A percentile compares a stretch with the other conserved stretches of the same genome.
Conservation (phyloP, 345 rosid genomes). For the Citrus maxima region DNA sequence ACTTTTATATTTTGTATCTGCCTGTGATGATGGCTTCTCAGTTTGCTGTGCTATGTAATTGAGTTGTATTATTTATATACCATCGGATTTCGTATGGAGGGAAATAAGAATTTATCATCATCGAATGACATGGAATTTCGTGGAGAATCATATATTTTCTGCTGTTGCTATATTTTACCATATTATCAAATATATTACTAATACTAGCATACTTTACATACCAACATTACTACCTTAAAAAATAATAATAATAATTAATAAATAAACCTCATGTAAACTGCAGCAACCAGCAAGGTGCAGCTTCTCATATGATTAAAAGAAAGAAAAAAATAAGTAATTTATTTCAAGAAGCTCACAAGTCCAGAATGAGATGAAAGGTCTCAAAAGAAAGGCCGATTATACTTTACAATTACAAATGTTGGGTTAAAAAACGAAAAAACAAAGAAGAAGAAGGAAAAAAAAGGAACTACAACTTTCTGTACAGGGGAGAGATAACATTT, state of each 20-base stretch:
- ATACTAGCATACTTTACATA: too few species aligned
- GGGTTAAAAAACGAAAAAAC: slow-evolving; percentile 12
- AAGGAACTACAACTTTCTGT: slow-evolving; percentile 28
- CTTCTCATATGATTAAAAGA: too few species aligned
- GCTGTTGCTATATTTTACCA: too few species aligned
- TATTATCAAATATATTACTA: too few species aligned
- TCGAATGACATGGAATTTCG: too few species aligned
- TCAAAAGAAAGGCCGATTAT: slow-evolving; percentile 15
- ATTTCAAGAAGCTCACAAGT: slow-evolving; percentile 8
- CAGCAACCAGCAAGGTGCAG: too few species aligned
- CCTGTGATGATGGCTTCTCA: neutral
- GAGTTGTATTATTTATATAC: neutral
- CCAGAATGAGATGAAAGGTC: slow-evolving; percentile 2
- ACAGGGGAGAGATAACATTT: slow-evolving; percentile 25
- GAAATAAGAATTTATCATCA: too few species aligned
- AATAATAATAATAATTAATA: neutral
- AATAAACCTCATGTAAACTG: neutral
- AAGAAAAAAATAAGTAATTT: neutral
- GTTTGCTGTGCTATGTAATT: neutral
- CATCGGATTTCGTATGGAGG: too few species aligned
- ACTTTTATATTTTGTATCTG: too few species aligned
- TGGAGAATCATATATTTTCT: too few species aligned
- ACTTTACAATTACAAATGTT: slow-evolving; percentile 37
- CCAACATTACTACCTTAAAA: too few species aligned
- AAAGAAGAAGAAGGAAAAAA: neutral